phyloP scores from a whole-genome alignment of 2,329 filamentous ascomycete species.

The Epicoccum sorghinum region DNA sequence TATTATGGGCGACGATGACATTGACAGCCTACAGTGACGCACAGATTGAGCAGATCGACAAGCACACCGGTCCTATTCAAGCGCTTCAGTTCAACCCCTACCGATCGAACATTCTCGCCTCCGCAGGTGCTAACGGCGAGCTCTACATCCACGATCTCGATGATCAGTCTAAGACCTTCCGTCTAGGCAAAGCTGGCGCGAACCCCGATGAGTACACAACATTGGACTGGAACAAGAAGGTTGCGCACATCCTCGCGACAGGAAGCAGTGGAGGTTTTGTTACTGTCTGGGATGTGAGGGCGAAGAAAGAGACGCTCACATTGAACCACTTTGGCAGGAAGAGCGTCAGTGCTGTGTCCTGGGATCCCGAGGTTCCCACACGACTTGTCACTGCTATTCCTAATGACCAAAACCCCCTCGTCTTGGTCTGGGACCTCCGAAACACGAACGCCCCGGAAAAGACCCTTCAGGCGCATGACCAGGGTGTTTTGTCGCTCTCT shows the following conservation, averaged over 20 bases:
- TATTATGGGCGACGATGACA: slow-evolving; percentile 47
- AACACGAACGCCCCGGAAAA: slow-evolving; percentile 95
- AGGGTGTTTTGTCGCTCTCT: slow-evolving; percentile 89
- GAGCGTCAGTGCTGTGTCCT: slow-evolving; percentile 91
- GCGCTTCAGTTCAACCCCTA: slow-evolving; percentile 95
- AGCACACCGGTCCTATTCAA: slow-evolving; percentile 92
- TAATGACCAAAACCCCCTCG: slow-evolving; percentile 84
- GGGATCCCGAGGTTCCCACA: slow-evolving; percentile 93
- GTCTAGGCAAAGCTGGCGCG: slow-evolving; percentile 84
- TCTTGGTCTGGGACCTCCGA: slow-evolving; percentile 91
- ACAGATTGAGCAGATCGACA: slow-evolving; percentile 83
- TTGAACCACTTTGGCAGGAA: slow-evolving; percentile 90
- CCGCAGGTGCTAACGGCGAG: slow-evolving; percentile 92
- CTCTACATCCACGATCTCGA: slow-evolving; percentile 95
- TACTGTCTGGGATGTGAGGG: slow-evolving; percentile 98
- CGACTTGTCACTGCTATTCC: slow-evolving; percentile 92
- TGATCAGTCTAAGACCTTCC: slow-evolving; percentile 85
- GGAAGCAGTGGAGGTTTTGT: slow-evolving; percentile 93
- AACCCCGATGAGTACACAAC: slow-evolving; percentile 95
- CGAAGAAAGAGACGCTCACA: slow-evolving; percentile 95
- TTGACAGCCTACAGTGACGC: slow-evolving; percentile 63
- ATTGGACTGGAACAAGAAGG: slow-evolving; percentile 98
- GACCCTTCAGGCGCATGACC: slow-evolving; percentile 88
- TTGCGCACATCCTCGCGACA: slow-evolving; percentile 93
- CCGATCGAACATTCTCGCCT: slow-evolving; percentile 88